phyloP scores from a whole-genome alignment of 2,329 filamentous ascomycete species.

The Hymenotorrendiella dingleyae region DNA sequence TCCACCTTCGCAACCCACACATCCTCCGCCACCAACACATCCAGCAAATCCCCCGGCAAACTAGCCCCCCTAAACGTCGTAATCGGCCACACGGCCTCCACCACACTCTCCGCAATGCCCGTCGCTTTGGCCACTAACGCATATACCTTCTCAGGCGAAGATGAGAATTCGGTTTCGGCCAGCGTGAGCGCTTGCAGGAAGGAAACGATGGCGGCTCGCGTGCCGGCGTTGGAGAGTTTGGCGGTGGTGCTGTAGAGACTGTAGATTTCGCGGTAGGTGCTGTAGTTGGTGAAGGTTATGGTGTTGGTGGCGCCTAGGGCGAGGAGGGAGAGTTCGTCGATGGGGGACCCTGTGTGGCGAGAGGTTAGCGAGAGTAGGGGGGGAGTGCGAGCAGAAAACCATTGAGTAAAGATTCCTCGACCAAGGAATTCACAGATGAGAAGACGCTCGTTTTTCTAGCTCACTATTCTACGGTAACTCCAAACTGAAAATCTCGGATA shows the following conservation, averaged over 20 bases:
- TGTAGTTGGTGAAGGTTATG: constrained; percentile 7
- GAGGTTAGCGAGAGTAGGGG: no score
- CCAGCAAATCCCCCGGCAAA: constrained; percentile 10
- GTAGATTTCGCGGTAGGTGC: constrained; percentile 13
- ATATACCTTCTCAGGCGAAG: constrained; percentile 4
- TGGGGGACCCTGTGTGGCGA: no score
- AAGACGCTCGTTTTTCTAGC: no score
- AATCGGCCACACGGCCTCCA: constrained; percentile 11
- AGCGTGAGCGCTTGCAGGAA: constrained; percentile 11
- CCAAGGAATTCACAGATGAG: no score
- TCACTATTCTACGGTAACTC: no score
- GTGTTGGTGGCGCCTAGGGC: constrained; percentile 3
- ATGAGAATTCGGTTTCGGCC: constrained; percentile 5
- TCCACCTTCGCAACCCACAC: constrained; percentile 11
- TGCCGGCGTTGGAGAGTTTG: constrained; percentile 8
- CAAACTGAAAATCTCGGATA: no score
- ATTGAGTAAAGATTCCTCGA: no score
- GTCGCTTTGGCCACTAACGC: constrained; percentile 4
- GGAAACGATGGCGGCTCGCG: constrained; percentile 12
- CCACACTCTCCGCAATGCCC: constrained; percentile 7
- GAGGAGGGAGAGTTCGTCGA: constrained; percentile 3
- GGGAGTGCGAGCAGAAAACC: no score
- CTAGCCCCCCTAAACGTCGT: constrained; percentile 11
- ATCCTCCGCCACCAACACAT: constrained; percentile 14
- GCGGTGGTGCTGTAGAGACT: constrained; percentile 10